Evolutionary conservation across 805 yeast genomes (phyloP).

Genomic region (Candida succiphila): DNA sequence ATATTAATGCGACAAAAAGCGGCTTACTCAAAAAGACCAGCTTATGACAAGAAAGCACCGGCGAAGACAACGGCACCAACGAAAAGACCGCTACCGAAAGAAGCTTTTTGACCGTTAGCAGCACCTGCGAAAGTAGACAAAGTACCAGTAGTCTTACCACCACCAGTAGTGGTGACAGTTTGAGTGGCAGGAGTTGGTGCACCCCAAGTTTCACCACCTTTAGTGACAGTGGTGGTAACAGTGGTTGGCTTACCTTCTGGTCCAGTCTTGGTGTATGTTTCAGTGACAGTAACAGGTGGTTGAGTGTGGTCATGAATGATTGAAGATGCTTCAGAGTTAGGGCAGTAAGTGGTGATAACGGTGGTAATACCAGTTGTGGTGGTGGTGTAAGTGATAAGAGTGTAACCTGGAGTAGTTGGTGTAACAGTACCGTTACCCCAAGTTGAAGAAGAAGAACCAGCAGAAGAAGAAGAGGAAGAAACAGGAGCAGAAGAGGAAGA

Average conservation of each 20-base stretch:
- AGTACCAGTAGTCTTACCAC: slow-evolving; percentile 1
- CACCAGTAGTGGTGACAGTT: slow-evolving; percentile 1
- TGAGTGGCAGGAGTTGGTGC: slow-evolving; percentile 3
- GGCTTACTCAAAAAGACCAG: no score
- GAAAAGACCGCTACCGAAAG: slow-evolving; percentile 4
- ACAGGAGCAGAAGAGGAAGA: slow-evolving; percentile 1
- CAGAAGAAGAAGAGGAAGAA: not conserved
- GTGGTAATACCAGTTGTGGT: slow-evolving; percentile 15
- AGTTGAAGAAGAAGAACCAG: not conserved
- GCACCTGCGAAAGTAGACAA: slow-evolving; percentile 20
- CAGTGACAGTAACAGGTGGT: not conserved
- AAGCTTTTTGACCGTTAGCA: slow-evolving; percentile 7
- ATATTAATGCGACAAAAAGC: no score
- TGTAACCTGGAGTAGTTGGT: slow-evolving; percentile 14
- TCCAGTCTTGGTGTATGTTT: slow-evolving; percentile 7
- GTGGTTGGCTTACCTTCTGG: slow-evolving; percentile 19
- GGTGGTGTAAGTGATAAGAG: slow-evolving; percentile 18
- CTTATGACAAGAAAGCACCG: slow-evolving; percentile 5
- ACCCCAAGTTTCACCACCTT: slow-evolving; percentile 23
- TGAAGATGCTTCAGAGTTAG: slow-evolving; percentile 1
- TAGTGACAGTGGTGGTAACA: slow-evolving; percentile 24
- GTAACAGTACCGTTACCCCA: not conserved
- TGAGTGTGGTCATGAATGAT: not conserved
- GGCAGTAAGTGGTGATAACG: slow-evolving; percentile 12
- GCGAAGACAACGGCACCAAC: slow-evolving; percentile 4